Evolutionary conservation across 2,329 filamentous ascomycete genomes (phyloP).

Genomic region (Xylaria sp.): DNA sequence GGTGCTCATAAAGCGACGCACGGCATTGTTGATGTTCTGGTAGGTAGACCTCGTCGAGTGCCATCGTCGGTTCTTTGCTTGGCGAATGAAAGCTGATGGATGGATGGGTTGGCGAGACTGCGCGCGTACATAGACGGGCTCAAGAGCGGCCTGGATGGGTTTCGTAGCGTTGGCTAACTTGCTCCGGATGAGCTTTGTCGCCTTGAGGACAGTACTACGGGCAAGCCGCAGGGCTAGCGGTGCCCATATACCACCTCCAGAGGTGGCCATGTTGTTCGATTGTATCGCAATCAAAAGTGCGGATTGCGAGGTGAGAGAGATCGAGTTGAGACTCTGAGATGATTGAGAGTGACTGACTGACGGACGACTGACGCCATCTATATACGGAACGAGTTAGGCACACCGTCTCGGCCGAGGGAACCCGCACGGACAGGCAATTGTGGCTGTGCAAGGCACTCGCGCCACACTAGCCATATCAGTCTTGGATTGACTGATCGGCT

Average conservation of each 20-base stretch:
- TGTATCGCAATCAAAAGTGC: slow-evolving; percentile 24
- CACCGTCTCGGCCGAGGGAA: not conserved
- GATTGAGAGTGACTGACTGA: not conserved
- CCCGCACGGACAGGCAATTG: not conserved
- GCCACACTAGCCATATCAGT: not conserved
- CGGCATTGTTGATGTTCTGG: slow-evolving; percentile 40
- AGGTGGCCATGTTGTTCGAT: slow-evolving; percentile 46
- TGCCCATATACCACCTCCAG: slow-evolving; percentile 51
- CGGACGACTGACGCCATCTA: not conserved
- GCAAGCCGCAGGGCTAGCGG: slow-evolving; percentile 51
- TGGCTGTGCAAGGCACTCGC: slow-evolving; percentile 15
- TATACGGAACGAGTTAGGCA: not conserved
- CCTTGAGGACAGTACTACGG: slow-evolving; percentile 47
- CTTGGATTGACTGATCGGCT: no score
- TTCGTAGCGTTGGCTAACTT: slow-evolving; percentile 43
- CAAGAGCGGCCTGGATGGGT: slow-evolving; percentile 42
- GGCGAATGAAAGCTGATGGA: slow-evolving; percentile 44
- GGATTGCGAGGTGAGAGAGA: slow-evolving; percentile 4
- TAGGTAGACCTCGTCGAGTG: slow-evolving; percentile 39
- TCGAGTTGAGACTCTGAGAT: slow-evolving; percentile 9
- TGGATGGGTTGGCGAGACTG: slow-evolving; percentile 48
- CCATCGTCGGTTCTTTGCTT: slow-evolving; percentile 48
- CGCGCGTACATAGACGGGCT: slow-evolving; percentile 41
- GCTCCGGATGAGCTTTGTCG: slow-evolving; percentile 46
- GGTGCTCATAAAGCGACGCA: slow-evolving; percentile 49